Conservation (phyloP, 2,329 filamentous ascomycete species). For the Zasmidium citrigriseum region DNA sequence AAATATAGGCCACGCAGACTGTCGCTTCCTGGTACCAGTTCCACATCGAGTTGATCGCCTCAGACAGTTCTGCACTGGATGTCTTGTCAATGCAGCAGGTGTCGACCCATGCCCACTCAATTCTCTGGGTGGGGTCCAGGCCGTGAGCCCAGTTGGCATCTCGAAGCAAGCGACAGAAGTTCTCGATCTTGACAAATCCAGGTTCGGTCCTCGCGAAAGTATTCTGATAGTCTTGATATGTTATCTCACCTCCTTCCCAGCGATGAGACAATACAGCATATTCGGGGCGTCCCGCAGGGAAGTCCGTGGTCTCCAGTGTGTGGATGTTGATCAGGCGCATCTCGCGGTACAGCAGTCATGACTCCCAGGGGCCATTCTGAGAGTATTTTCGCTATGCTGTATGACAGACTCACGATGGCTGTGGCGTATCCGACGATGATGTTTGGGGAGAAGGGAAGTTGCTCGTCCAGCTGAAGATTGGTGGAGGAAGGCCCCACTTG, state of each 20-base stretch:
- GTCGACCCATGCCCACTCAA: slow-evolving; percentile 18
- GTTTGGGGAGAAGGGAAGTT: neutral
- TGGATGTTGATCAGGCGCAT: slow-evolving; percentile 17
- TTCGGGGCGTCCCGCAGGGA: slow-evolving; percentile 1
- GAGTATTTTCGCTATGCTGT: too few species aligned
- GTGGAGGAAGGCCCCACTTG: neutral
- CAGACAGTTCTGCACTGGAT: slow-evolving; percentile 17
- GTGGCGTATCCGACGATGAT: neutral
- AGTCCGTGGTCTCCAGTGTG: slow-evolving; percentile 8
- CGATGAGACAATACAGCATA: slow-evolving; percentile 22
- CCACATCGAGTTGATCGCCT: slow-evolving; percentile 24
- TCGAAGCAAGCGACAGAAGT: slow-evolving; percentile 1
- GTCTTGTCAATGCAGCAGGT: slow-evolving; percentile 24
- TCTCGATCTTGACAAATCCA: slow-evolving; percentile 12
- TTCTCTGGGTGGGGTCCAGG: neutral
- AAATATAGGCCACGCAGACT: slow-evolving; percentile 17
- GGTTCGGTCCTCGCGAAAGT: neutral
- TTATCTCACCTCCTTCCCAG: slow-evolving; percentile 8
- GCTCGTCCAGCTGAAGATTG: neutral
- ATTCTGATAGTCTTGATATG: neutral
- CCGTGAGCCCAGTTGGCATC: neutral
- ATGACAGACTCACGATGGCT: too few species aligned
- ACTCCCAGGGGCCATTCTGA: too few species aligned
- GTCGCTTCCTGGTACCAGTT: slow-evolving; percentile 18
- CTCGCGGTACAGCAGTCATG: too few species aligned